Conservation (phyloP, 345 rosid species). For the Iberis pinnata region DNA sequence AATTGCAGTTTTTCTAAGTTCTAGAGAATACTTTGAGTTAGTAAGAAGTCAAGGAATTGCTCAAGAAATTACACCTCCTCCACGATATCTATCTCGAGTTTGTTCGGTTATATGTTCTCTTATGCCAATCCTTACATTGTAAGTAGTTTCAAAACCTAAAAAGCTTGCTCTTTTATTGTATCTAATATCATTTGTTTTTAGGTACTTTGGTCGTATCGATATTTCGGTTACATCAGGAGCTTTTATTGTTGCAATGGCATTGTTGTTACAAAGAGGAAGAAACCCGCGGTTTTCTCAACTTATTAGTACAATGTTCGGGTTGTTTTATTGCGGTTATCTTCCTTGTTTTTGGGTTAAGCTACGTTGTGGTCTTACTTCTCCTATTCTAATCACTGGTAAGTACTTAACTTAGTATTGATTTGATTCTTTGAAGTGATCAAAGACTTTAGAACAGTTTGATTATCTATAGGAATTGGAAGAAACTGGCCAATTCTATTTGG, state of each 20-base stretch:
- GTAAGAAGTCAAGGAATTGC: conserved; percentile 87
- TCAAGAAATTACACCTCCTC: conserved; percentile 94
- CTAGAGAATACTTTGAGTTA: conserved; percentile 82
- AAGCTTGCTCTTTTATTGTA: conserved; percentile 18
- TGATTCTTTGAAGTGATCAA: background rate
- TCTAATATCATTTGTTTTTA: conserved; percentile 19
- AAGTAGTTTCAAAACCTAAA: conserved; percentile 47
- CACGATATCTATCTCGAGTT: conserved; percentile 84
- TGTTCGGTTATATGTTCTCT: conserved; percentile 78
- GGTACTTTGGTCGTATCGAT: conserved; percentile 89
- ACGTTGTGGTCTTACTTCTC: conserved; percentile 71
- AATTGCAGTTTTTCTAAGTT: conserved; percentile 62
- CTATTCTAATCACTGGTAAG: conserved; percentile 80
- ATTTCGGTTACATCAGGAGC: conserved; percentile 75
- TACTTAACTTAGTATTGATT: conserved; percentile 2
- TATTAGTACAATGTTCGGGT: conserved; percentile 78
- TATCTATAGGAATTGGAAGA: conserved; percentile 55
- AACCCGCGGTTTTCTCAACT: conserved; percentile 93
- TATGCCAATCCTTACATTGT: conserved; percentile 83
- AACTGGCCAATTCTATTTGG: conserved; percentile 73
- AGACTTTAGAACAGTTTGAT: conserved; percentile 24
- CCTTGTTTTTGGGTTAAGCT: conserved; percentile 98
- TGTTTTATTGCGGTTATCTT: conserved; percentile 89
- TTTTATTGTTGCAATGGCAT: conserved; percentile 66
- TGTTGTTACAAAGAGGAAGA: conserved; percentile 86